Evolutionary conservation across 192 early-diverging fungal species (phyloP).

Genomic region (Backusella tarrabulga): DNA sequence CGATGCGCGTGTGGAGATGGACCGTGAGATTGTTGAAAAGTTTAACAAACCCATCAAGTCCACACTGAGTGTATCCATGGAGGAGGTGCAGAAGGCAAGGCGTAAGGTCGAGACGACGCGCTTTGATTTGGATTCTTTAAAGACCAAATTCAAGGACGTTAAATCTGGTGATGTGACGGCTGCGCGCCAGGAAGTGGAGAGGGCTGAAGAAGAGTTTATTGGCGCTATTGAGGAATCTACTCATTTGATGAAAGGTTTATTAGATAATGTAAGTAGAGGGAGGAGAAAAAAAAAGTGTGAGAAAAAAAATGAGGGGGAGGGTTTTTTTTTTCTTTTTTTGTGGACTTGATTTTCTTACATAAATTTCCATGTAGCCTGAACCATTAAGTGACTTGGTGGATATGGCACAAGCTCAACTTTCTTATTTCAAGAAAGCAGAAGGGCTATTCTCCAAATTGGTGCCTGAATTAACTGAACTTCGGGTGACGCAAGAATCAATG

Average conservation of each 20-base stretch:
- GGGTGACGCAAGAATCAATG: conserved; percentile 86
- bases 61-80: conserved; percentile 67
- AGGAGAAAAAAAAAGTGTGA: no score
- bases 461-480: conserved; percentile 90
- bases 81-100: conserved; percentile 80
- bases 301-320: not conserved
- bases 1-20: conserved; percentile 66
- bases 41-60: conserved; percentile 70
- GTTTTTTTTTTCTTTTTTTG: not conserved
- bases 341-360: conserved; percentile 22
- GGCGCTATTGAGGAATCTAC: conserved; percentile 90
- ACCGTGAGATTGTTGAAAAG: conserved; percentile 61
- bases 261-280: conserved; percentile 58
- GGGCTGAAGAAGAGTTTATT: conserved; percentile 90
- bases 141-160: conserved; percentile 69
- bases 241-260: conserved; percentile 83
- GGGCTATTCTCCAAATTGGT: conserved; percentile 62
- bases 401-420: conserved; percentile 79
- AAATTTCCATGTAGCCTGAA: conserved; percentile 43
- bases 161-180: conserved; percentile 63
- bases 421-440: conserved; percentile 77
- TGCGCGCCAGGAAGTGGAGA: conserved; percentile 73
- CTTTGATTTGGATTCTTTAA: conserved; percentile 79
- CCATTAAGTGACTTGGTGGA: conserved; percentile 74
- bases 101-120: conserved; percentile 75